Conservation (phyloP, 2,329 filamentous ascomycete species). For the Didymella lethalis region DNA sequence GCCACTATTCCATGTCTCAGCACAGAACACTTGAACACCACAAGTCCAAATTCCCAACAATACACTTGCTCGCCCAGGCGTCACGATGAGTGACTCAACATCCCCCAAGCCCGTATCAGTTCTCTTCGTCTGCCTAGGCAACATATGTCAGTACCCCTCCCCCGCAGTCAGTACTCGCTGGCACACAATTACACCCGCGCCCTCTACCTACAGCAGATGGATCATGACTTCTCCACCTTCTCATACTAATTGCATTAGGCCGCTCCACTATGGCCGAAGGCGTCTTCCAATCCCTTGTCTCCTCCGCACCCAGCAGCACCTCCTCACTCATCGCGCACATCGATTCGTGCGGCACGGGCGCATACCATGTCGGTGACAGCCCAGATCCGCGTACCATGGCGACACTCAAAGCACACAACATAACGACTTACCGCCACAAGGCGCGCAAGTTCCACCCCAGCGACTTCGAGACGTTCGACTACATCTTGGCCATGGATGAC, state of each 20-base stretch:
- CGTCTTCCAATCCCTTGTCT: conserved; percentile 77
- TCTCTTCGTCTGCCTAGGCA: conserved; percentile 95
- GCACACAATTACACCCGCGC: not conserved
- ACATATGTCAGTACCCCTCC: conserved; percentile 72
- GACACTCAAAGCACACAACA: conserved; percentile 76
- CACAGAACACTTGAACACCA: not conserved
- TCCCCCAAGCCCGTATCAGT: conserved; percentile 66
- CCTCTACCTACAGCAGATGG: not conserved
- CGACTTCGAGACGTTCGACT: conserved; percentile 89
- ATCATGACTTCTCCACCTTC: fast-evolving
- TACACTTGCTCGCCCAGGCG: not conserved
- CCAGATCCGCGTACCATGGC: conserved; percentile 86
- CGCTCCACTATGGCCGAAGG: conserved; percentile 95
- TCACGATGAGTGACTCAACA: conserved; percentile 20
- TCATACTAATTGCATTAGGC: conserved; percentile 54
- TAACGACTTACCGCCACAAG: conserved; percentile 77
- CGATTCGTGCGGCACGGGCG: conserved; percentile 90
- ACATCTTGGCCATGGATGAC: conserved; percentile 93
- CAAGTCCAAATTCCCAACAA: not conserved
- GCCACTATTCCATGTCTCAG: not conserved
- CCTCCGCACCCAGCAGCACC: conserved; percentile 60
- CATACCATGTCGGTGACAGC: conserved; percentile 79
- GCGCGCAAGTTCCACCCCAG: conserved; percentile 74
- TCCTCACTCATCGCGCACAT: conserved; percentile 68
- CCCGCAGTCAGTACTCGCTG: not conserved